Conservation (phyloP, 106 monocot genomes). For the Apostasia ramifera region DNA sequence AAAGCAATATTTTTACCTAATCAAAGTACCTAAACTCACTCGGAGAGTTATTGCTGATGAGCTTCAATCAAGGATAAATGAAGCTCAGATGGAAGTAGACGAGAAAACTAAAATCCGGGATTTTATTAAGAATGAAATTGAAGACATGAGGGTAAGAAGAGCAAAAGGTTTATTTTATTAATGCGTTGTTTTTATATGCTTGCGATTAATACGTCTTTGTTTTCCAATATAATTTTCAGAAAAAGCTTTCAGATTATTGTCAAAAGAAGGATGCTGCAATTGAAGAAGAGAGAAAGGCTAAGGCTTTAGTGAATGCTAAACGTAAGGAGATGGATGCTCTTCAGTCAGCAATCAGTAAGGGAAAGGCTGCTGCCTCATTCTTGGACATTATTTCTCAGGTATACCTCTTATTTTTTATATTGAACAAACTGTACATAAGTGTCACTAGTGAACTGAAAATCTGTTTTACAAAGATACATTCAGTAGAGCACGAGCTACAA, state of each 20-base stretch:
- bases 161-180: background rate
- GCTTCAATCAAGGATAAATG: slow-evolving; percentile 3
- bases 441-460: background rate
- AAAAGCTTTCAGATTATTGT: slow-evolving; percentile 1
- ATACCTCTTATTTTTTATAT: background rate
- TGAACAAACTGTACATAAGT: background rate
- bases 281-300: slow-evolving; percentile 11
- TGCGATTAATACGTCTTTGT: background rate
- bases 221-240: slow-evolving; percentile 3
- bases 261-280: slow-evolving; percentile 6
- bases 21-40: slow-evolving; percentile 2
- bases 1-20: background rate
- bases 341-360: slow-evolving; percentile 5
- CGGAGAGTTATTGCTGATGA: slow-evolving; percentile 1
- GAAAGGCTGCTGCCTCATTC: slow-evolving; percentile 8
- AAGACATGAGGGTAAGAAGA: slow-evolving; percentile 9
- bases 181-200: background rate
- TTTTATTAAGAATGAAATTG: slow-evolving; percentile 1
- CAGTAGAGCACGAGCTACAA: slow-evolving; percentile 7
- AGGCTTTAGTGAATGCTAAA: slow-evolving; percentile 9
- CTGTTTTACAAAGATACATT: background rate
- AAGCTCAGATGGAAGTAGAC: slow-evolving; percentile 5
- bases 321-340: slow-evolving; percentile 8
- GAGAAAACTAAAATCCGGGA: background rate
- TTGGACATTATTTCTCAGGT: slow-evolving; percentile 8